Percentiles rank a stretch among this genome's conserved stretches.
Evolutionary conservation across 495 filamentous ascomycete genomes (phyloP).

Genomic region (Coniosporium apollinis): DNA sequence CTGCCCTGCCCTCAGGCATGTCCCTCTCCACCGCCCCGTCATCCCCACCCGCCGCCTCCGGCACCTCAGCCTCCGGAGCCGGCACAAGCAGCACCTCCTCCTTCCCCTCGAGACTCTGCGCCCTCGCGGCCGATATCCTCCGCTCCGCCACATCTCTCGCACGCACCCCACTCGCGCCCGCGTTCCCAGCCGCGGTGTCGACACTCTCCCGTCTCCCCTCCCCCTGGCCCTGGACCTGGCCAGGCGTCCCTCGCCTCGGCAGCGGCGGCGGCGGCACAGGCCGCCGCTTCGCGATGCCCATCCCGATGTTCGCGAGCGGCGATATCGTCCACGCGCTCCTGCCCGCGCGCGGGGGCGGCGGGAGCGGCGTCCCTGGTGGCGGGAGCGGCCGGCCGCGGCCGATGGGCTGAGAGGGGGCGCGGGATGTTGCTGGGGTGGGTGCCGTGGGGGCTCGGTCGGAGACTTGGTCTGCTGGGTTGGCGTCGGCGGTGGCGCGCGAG

Average conservation of each 20-base stretch:
- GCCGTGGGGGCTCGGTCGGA: background rate
- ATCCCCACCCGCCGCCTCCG: too few species aligned
- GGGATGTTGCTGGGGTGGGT: background rate
- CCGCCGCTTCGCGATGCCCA: slow-evolving; percentile 5
- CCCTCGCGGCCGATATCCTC: too few species aligned
- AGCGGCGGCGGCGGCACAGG: slow-evolving; percentile 5
- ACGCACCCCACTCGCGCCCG: too few species aligned
- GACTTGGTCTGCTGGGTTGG: slow-evolving; percentile 37
- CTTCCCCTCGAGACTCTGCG: too few species aligned
- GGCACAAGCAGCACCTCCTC: too few species aligned
- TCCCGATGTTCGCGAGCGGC: background rate
- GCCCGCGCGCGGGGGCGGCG: slow-evolving; percentile 4
- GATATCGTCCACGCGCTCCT: background rate
- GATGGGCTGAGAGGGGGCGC: slow-evolving; percentile 10
- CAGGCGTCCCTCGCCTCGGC: background rate
- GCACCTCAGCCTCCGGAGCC: too few species aligned
- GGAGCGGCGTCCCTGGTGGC: slow-evolving; percentile 17
- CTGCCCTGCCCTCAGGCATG: too few species aligned
- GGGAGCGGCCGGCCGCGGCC: slow-evolving; percentile 19
- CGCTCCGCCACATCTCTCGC: too few species aligned
- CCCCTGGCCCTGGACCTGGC: background rate
- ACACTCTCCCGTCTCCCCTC: background rate
- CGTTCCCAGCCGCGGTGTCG: background rate
- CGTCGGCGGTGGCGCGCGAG: slow-evolving; percentile 54
- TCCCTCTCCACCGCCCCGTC: too few species aligned